A percentile compares a stretch with the other conserved stretches of the same genome.
phyloP scores from a whole-genome alignment of 1,284 basidiomycete genomes.

The Ganoderma boninense region DNA sequence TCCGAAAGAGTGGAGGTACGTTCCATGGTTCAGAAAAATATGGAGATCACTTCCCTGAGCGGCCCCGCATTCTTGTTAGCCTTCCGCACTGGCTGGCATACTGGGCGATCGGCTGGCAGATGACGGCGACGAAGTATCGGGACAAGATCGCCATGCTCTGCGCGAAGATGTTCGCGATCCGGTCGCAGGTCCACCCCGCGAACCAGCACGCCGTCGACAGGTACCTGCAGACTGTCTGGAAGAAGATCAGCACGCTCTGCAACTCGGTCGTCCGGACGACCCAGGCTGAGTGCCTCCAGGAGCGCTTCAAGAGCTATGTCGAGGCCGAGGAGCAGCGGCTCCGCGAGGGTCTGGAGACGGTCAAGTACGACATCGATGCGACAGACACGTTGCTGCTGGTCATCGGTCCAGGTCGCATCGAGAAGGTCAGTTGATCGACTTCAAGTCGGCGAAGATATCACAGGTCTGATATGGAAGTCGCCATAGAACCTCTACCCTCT shows the following conservation, averaged over 20 bases:
- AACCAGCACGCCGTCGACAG: conserved; percentile 26
- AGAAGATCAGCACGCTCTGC: conserved; percentile 16
- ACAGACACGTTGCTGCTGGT: conserved; percentile 31
- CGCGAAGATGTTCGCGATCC: conserved; percentile 20
- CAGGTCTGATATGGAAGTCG: neutral
- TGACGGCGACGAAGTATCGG: conserved; percentile 22
- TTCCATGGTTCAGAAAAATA: neutral
- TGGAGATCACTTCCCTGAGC: too few relatives aligned
- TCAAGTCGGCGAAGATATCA: neutral
- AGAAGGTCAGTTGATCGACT: neutral
- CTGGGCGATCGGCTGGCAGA: conserved; percentile 37
- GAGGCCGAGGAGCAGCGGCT: conserved; percentile 32
- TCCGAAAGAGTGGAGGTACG: conserved; percentile 27
- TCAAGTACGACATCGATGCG: conserved; percentile 33
- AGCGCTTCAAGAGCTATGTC: conserved; percentile 29
- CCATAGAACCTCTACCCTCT: conserved; percentile 43
- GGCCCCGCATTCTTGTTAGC: conserved; percentile 14
- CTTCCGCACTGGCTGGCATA: conserved; percentile 34
- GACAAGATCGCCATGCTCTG: conserved; percentile 26
- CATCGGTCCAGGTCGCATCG: conserved; percentile 30
- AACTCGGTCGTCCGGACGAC: conserved; percentile 19
- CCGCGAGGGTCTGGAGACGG: conserved; percentile 22
- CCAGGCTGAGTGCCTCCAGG: conserved; percentile 16
- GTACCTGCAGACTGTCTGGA: conserved; percentile 30
- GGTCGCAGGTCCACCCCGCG: conserved; percentile 19